Evolutionary conservation across 2,329 filamentous ascomycete genomes (phyloP).

Genomic region (Xylaria sp.): DNA sequence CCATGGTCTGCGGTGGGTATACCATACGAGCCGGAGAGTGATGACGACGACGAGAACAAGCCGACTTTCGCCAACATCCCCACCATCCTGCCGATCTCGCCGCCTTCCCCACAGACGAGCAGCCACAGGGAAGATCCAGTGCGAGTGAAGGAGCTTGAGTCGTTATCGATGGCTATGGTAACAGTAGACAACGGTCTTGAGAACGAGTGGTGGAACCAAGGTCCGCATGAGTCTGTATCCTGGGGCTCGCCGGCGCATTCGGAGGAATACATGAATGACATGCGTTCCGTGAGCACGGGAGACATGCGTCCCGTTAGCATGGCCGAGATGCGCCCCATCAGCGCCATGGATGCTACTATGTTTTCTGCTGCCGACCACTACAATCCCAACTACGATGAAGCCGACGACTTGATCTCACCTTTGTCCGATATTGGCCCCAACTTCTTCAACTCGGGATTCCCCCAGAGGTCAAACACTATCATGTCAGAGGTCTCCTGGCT

Average conservation of each 20-base stretch:
- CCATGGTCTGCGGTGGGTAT: slow-evolving; percentile 42
- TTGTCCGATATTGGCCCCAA: slow-evolving; percentile 32
- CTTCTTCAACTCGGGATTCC: slow-evolving; percentile 18
- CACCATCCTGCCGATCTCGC: slow-evolving; percentile 17
- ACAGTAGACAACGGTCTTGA: slow-evolving; percentile 55
- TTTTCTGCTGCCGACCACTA: slow-evolving; percentile 24
- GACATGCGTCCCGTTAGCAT: slow-evolving; percentile 21
- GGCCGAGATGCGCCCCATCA: not conserved
- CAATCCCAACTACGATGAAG: slow-evolving; percentile 15
- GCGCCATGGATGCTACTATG: slow-evolving; percentile 25
- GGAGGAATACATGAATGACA: slow-evolving; percentile 14
- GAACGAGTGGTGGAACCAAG: slow-evolving; percentile 54
- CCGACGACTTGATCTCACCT: slow-evolving; percentile 34
- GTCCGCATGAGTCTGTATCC: slow-evolving; percentile 30
- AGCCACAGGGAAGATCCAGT: slow-evolving; percentile 34
- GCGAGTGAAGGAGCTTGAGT: slow-evolving; percentile 39
- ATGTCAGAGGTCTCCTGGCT: slow-evolving; percentile 40
- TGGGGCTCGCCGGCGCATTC: slow-evolving; percentile 21
- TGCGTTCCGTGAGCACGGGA: slow-evolving; percentile 19
- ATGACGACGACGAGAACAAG: slow-evolving; percentile 26
- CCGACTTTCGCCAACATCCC: slow-evolving; percentile 23
- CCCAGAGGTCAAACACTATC: slow-evolving; percentile 36
- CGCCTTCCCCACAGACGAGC: slow-evolving; percentile 20
- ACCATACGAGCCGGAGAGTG: slow-evolving; percentile 30
- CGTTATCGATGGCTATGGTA: slow-evolving; percentile 49